Evolutionary conservation across 2,329 filamentous ascomycete genomes (phyloP), one percentile per base, ranked within the genome.

Genomic region (Metarhizium humberi): DNA sequence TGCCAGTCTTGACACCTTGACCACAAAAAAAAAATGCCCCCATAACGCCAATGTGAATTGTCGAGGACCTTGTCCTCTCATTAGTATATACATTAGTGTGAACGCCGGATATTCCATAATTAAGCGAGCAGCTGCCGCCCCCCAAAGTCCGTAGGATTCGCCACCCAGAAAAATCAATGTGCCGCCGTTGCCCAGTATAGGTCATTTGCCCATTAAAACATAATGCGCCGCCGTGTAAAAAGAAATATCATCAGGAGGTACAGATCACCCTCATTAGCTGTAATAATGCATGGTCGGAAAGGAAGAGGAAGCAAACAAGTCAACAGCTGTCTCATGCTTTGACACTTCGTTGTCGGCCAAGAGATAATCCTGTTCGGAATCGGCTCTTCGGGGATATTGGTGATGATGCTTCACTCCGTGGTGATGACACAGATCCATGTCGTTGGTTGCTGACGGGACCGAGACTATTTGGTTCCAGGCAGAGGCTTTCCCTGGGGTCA

Each of bases 401-500:
- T 18, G 56, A 54, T 11, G 62, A 58, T 32, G 60, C 61, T 36
- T 66, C 63, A 53, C 61, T 61, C 50, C 61, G 49, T 4, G 58
- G 55, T n/a, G 57, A 46, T 11, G 55, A 49, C 2, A 46, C 43
- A 30, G 53, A 55, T 18, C 70, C 69, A 56, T 71, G 76, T 64
- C 73, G 75, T 64, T 73, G 73, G 42, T 75, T 79, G 6, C 71
- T 77, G 34, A 72, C 62, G n/a, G 76, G 66, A 32, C 58, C 13
- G 16, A 30, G 43, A 4, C 54, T 56, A 60, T 38, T 64, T 58
- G 46, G 63, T 60, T 57, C 66, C 57, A 43, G 58, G 55, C 56
- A 58, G 50, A 8, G 55, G 60, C 46, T 62, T 62, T 55, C 53
- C 56, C 42, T 59, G 29, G 47, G 50, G n/a, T 59, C 48, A 50